These are phyloP conservation scores for Picea glauca DNA, from an alignment of 75 land plant species.

Conservation along the genomic window DNA sequence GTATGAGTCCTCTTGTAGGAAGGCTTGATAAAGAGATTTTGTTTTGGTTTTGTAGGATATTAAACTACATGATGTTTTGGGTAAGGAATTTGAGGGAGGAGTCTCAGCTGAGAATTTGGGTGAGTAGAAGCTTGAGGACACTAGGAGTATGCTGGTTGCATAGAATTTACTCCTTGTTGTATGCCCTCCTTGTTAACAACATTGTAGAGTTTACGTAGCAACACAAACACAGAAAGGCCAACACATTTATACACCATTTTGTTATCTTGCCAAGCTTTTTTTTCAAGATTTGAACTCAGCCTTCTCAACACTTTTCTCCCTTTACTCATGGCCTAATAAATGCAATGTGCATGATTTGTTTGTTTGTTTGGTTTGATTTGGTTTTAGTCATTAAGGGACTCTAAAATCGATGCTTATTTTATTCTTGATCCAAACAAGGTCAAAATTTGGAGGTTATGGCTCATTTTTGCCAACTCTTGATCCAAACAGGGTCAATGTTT, in stretches of 20 bases:
- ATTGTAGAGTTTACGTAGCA: background rate
- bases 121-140: slow-evolving; percentile 18
- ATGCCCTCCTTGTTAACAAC: background rate
- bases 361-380: background rate
- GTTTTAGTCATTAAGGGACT: background rate
- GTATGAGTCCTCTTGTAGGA: background rate
- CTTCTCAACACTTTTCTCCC: too few species aligned
- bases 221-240: too few species aligned
- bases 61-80: slow-evolving; percentile 54
- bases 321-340: background rate
- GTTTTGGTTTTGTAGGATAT: slow-evolving; percentile 43
- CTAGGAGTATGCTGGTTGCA: background rate
- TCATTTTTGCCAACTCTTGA: slow-evolving; percentile 77
- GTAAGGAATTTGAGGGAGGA: slow-evolving; percentile 81
- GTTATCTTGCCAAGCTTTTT: background rate
- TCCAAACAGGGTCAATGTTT: too few species aligned
- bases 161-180: background rate
- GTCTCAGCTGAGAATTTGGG: slow-evolving; percentile 78
- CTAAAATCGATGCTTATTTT: background rate
- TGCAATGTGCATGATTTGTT: background rate
- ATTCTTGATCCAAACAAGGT: slow-evolving; percentile 39
- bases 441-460: slow-evolving; percentile 86
- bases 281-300: too few species aligned
- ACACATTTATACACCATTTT: background rate
- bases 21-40: background rate